phyloP scores from a whole-genome alignment of 331 rosid genomes.

The Saraca asoca region DNA sequence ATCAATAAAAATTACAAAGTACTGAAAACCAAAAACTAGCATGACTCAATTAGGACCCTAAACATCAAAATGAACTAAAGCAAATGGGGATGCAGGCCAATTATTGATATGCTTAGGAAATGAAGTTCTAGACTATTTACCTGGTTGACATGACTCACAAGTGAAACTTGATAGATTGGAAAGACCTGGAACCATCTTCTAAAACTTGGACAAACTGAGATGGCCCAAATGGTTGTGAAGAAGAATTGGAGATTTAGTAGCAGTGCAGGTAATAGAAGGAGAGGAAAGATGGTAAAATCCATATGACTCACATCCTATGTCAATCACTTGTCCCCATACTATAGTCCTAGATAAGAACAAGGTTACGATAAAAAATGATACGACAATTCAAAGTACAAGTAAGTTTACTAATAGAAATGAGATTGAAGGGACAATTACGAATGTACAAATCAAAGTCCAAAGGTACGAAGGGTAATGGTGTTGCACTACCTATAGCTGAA shows the following conservation, averaged over 20 bases:
- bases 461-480: too few relatives aligned
- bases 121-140: not conserved
- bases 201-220: not conserved
- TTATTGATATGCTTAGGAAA: not conserved
- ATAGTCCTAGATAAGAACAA: too few relatives aligned
- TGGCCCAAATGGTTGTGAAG: not conserved
- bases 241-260: too few relatives aligned
- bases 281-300: not conserved
- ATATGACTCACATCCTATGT: not conserved
- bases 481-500: too few relatives aligned
- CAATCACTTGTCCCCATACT: too few relatives aligned
- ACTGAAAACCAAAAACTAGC: not conserved
- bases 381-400: too few relatives aligned
- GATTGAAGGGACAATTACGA: too few relatives aligned
- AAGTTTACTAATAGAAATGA: too few relatives aligned
- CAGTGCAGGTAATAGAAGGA: not conserved
- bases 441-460: too few relatives aligned
- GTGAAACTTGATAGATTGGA: not conserved
- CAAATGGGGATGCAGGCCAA: not conserved
- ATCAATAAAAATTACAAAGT: not conserved
- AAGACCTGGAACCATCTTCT: not conserved
- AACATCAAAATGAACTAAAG: not conserved
- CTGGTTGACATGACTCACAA: not conserved
- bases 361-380: too few relatives aligned
- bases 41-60: not conserved